Base-by-base conservation (phyloP, 805 yeast genomes). In the Kuraishia cidri region DNA sequence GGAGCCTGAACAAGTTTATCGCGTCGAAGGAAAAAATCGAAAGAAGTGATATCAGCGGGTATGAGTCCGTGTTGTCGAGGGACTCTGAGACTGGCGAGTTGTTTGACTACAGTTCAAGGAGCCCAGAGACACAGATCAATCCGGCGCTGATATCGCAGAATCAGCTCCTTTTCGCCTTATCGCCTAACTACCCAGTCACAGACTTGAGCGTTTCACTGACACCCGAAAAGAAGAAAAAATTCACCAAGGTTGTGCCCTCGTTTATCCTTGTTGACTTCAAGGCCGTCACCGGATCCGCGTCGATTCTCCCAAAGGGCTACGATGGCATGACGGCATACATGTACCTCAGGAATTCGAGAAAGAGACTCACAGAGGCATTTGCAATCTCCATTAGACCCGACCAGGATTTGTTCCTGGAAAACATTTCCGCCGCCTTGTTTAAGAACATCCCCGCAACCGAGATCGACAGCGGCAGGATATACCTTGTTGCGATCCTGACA, bases 201-300 rank as follows among this genome's bases (percentile, higher is more conserved):
- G 44, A 58, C 17, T 41, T 53, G 3, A 24, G 41, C 4, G 47
- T 50, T 26, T 49, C 61, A 2, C 50, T 72, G 35, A 52, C 51
- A n/a, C 76, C 83, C 2, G 52, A 56, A 11, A 58, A 62, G 19
- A 64, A 67, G 43, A 52, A 59, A 25, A 64, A 65, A 37, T 73
- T 76, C 42, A 55, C 56, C 28, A 64, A 64, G 23, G 68, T 68
- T 4, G 64, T 72, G 4, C 74, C 80, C 2, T 66, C 78, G 4
- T 87, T 83, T 50, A 72, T 85, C 35, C 54, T 84, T 51, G 84
- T 82, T 29, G 92, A 82, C 50, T 79, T 84, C 53, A 77, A 78
- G 47, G 69, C 82, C 26, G 84, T 82, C 24, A 58, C 63, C 13
- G 74, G 74, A 29, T 66, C 83, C 2, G 66, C 81, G 0, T 61